phyloP scores from a whole-genome alignment of 1,284 basidiomycete genomes.

The Ganoderma sinense region DNA sequence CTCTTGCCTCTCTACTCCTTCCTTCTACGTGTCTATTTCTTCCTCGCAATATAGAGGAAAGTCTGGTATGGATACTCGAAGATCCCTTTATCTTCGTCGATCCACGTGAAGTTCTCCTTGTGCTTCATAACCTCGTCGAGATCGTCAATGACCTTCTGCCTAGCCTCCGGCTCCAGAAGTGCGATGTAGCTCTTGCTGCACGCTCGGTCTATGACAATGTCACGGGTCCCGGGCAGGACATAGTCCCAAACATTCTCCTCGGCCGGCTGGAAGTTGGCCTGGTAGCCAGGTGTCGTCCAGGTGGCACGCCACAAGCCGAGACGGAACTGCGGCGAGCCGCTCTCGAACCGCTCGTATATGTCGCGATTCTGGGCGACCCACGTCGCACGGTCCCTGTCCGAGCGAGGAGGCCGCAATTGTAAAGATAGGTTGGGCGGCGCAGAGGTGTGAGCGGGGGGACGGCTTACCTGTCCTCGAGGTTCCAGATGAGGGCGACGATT shows the following conservation, averaged over 20 bases:
- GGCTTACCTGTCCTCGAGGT: slow-evolving; percentile 74
- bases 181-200: slow-evolving; percentile 80
- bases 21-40: slow-evolving; percentile 40
- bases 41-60: slow-evolving; percentile 48
- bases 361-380: slow-evolving; percentile 79
- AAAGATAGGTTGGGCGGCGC: neutral
- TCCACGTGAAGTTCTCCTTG: slow-evolving; percentile 55
- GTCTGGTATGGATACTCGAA: slow-evolving; percentile 67
- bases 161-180: slow-evolving; percentile 61
- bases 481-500: slow-evolving; percentile 77
- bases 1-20: neutral
- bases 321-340: slow-evolving; percentile 77
- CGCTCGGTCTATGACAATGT: slow-evolving; percentile 66
- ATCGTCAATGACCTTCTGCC: slow-evolving; percentile 53
- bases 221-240: slow-evolving; percentile 52
- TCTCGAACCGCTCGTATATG: slow-evolving; percentile 69
- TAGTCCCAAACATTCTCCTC: slow-evolving; percentile 63
- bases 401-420: neutral
- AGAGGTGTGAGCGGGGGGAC: neutral
- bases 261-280: slow-evolving; percentile 57
- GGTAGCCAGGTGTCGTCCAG: slow-evolving; percentile 66
- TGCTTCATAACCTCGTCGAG: slow-evolving; percentile 56
- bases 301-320: slow-evolving; percentile 70
- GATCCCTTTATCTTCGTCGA: slow-evolving; percentile 53
- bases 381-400: slow-evolving; percentile 56